Conservation (phyloP, 139 green algal species). For the Micromonas pusilla region DNA sequence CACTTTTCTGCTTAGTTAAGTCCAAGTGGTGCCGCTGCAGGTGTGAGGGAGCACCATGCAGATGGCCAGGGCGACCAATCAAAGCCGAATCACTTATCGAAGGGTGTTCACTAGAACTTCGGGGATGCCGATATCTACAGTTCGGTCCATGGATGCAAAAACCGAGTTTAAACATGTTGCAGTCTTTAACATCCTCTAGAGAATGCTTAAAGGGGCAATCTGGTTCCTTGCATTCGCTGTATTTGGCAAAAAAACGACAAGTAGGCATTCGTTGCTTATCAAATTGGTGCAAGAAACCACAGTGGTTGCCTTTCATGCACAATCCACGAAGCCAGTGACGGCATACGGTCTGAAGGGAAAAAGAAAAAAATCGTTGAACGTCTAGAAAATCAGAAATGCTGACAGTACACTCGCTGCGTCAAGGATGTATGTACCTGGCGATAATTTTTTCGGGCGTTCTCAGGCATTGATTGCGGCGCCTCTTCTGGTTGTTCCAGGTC, state of each 20-base stretch:
- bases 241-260: conserved; percentile 63
- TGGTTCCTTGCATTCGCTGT: conserved; percentile 80
- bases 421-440: not conserved
- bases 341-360: conserved; percentile 96
- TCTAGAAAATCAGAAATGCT: not conserved
- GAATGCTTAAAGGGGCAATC: conserved; percentile 94
- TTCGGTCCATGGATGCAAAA: conserved; percentile 14
- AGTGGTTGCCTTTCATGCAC: conserved; percentile 94
- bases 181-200: conserved; percentile 92
- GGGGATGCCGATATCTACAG: conserved; percentile 11
- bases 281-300: conserved; percentile 94
- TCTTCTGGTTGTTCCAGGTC: not conserved
- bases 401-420: too few relatives aligned
- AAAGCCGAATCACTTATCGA: not conserved
- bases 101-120: not conserved
- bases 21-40: not conserved
- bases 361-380: conserved; percentile 19
- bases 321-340: conserved; percentile 91
- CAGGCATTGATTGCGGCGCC: not conserved
- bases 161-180: conserved; percentile 73
- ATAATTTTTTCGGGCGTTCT: conserved; percentile 11
- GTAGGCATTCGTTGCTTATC: conserved; percentile 77
- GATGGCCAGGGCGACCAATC: conserved; percentile 8
- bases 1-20: not conserved
- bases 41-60: conserved; percentile 5